phyloP scores from a whole-genome alignment of 2,329 filamentous ascomycete genomes.

The Hypomyces rosellus region DNA sequence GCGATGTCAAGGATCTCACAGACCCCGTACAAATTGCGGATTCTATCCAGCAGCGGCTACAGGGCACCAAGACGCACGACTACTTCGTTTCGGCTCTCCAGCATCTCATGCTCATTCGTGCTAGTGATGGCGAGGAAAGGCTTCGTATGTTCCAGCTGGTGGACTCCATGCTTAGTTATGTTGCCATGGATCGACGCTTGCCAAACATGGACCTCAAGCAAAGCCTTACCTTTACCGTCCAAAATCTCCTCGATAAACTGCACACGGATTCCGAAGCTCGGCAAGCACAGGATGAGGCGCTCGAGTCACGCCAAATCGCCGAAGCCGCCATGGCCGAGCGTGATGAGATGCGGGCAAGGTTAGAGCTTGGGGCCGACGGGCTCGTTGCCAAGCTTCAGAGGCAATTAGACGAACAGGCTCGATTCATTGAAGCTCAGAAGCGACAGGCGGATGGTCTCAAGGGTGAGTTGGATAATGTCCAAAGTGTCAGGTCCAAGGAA shows the following conservation, averaged over 20 bases:
- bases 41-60: conserved; percentile 79
- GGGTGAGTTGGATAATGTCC: conserved; percentile 79
- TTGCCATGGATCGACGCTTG: conserved; percentile 92
- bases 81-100: conserved; percentile 96
- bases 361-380: conserved; percentile 89
- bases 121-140: conserved; percentile 87
- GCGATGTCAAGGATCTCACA: conserved; percentile 82
- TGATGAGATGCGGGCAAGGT: conserved; percentile 84
- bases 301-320: conserved; percentile 85
- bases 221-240: conserved; percentile 94
- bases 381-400: conserved; percentile 88
- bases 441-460: conserved; percentile 85
- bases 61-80: conserved; percentile 80
- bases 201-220: conserved; percentile 98
- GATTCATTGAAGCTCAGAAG: conserved; percentile 81
- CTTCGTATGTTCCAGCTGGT: conserved; percentile 95
- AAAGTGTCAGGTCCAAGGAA: conserved; percentile 81
- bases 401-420: conserved; percentile 86
- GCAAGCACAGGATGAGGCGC: conserved; percentile 83
- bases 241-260: conserved; percentile 88
- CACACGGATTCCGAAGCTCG: conserved; percentile 95
- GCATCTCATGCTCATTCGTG: conserved; percentile 85
- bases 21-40: conserved; percentile 92
- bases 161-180: conserved; percentile 97
- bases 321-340: conserved; percentile 94